Percentiles rank a stretch among this genome's conserved stretches.
Evolutionary conservation across 2,329 filamentous ascomycete genomes (phyloP).

Genomic region (Elsinoe fawcettii): DNA sequence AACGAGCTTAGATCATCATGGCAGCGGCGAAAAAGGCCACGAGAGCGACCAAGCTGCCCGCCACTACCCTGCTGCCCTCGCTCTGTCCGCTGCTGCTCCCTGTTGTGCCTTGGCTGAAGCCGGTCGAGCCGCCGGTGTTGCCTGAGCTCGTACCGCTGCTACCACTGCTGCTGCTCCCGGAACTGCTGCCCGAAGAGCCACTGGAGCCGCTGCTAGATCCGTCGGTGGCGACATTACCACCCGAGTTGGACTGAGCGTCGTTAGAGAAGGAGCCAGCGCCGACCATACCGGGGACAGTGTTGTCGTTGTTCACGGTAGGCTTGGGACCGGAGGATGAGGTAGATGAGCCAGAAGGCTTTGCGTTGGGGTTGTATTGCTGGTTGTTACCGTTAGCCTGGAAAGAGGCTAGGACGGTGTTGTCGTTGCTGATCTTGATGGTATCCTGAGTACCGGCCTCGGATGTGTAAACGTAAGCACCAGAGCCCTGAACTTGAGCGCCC

Average conservation of each 20-base stretch:
- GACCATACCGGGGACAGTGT: conserved; percentile 50
- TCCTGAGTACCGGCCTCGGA: conserved; percentile 59
- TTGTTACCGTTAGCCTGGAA: conserved; percentile 75
- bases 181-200: conserved; percentile 19
- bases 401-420: conserved; percentile 67
- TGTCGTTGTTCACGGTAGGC: conserved; percentile 27
- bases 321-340: conserved; percentile 23
- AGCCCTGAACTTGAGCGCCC: conserved; percentile 49
- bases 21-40: conserved; percentile 32
- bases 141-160: conserved; percentile 16
- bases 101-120: conserved; percentile 27
- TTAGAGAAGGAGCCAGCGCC: conserved; percentile 36
- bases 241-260: conserved; percentile 24
- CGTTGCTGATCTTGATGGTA: conserved; percentile 67
- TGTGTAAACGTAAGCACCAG: conserved; percentile 68
- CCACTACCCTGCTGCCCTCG: conserved; percentile 27
- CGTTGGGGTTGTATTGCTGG: conserved; percentile 43
- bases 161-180: conserved; percentile 15
- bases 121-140: conserved; percentile 17
- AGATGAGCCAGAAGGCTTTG: conserved; percentile 24
- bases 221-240: conserved; percentile 21
- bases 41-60: conserved; percentile 31
- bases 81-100: conserved; percentile 21
- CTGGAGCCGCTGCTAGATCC: conserved; percentile 18
- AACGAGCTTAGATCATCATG: conserved; percentile 26